Evolutionary conservation across 495 filamentous ascomycete species (phyloP).

Genomic region (Patellaria atrata): DNA sequence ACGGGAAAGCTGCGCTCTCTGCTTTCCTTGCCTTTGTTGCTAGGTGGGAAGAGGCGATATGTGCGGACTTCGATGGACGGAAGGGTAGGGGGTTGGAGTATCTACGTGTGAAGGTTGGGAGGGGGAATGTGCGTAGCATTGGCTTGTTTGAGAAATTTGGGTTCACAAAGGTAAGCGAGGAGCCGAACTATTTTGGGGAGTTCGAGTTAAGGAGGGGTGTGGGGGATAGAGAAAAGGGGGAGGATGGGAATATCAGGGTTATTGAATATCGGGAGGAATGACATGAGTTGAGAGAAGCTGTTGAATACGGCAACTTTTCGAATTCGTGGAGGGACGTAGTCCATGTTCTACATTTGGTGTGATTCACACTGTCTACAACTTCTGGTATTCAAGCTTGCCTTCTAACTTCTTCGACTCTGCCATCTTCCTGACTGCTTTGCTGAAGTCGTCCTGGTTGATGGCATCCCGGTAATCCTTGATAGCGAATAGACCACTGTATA

Average conservation of each 20-base stretch:
- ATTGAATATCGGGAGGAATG: conserved; percentile 6
- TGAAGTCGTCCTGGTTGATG: conserved; percentile 97
- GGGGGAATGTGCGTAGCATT: conserved; percentile 41
- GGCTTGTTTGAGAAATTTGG: conserved; percentile 43
- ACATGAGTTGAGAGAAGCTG: too few relatives aligned
- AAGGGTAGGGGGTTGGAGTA: conserved; percentile 15
- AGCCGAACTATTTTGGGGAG: conserved; percentile 55
- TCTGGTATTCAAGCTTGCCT: conserved; percentile 95
- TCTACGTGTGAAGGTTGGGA: conserved; percentile 47
- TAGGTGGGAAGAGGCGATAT: background rate
- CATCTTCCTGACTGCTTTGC: conserved; percentile 94
- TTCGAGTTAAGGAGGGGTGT: conserved; percentile 33
- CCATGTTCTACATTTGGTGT: background rate
- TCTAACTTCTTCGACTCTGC: conserved; percentile 96
- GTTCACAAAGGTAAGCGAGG: conserved; percentile 35
- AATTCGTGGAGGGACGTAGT: too few relatives aligned
- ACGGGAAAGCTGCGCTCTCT: conserved; percentile 49
- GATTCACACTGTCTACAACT: conserved; percentile 44
- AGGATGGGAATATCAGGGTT: conserved; percentile 3
- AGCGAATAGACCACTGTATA: conserved; percentile 69
- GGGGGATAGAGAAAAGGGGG: conserved; percentile 1
- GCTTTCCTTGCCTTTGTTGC: conserved; percentile 41
- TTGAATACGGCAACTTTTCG: too few relatives aligned
- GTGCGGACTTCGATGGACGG: too few relatives aligned
- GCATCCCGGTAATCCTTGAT: conserved; percentile 95